Percentiles rank a stretch among this genome's conserved stretches.
Evolutionary conservation across 768 basidiomycete genomes (phyloP).

Genomic region (Grammothele lineata): DNA sequence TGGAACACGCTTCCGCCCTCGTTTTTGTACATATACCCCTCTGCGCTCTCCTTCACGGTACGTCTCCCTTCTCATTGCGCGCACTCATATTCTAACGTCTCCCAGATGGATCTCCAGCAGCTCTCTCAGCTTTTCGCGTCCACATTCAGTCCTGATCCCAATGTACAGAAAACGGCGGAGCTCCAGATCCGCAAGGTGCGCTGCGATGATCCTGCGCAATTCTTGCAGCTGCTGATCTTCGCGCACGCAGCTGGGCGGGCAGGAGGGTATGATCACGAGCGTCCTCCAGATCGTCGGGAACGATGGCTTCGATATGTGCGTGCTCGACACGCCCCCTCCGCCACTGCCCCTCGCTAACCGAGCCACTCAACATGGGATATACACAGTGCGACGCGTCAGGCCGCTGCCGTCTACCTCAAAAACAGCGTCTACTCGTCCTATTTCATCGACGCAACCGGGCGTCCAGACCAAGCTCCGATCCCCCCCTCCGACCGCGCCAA

Average conservation of each 20-base stretch:
- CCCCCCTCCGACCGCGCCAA: constrained; percentile 64
- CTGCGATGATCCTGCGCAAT: not conserved
- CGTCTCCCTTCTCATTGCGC: not conserved
- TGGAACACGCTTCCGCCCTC: constrained; percentile 12
- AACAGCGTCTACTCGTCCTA: constrained; percentile 78
- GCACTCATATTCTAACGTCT: not conserved
- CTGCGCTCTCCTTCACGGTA: constrained; percentile 7
- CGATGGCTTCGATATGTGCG: constrained; percentile 70
- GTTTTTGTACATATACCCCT: constrained; percentile 18
- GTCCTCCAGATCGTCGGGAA: constrained; percentile 82
- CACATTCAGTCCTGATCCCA: constrained; percentile 80
- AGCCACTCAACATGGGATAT: not conserved
- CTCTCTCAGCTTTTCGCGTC: constrained; percentile 76
- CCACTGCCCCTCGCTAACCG: constrained; percentile 1
- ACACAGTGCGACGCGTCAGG: constrained; percentile 75
- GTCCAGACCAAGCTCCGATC: constrained; percentile 62
- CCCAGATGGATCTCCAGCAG: constrained; percentile 66
- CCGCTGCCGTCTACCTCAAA: constrained; percentile 85
- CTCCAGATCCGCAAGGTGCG: constrained; percentile 82
- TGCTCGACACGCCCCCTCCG: constrained; percentile 38
- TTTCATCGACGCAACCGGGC: constrained; percentile 42
- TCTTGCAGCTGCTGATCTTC: constrained; percentile 4
- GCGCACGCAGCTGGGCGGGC: constrained; percentile 55
- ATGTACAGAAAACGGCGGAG: constrained; percentile 81
- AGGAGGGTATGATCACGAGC: constrained; percentile 82